phyloP scores from a whole-genome alignment of 129 eudicot species.

The Erigeron canadensis region DNA sequence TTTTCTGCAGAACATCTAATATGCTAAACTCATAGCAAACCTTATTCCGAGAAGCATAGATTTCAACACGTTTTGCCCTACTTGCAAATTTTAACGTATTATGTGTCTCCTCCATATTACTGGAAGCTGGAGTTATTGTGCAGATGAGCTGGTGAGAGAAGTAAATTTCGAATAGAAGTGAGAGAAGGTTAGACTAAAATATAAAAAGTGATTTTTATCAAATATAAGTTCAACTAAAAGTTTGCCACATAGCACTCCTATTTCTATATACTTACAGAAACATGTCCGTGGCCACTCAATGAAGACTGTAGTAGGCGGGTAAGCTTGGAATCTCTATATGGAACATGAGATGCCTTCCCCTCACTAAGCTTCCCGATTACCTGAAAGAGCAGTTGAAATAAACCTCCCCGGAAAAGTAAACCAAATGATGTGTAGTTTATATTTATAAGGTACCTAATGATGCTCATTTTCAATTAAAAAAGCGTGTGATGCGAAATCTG shows the following conservation, averaged over 20 bases:
- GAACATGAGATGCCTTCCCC: conserved; percentile 97
- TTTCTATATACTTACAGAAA: conserved; percentile 64
- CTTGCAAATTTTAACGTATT: conserved; percentile 94
- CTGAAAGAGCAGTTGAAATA: conserved; percentile 40
- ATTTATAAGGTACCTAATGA: neutral
- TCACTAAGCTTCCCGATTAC: conserved; percentile 97
- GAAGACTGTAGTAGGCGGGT: conserved; percentile 96
- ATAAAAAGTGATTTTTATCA: neutral
- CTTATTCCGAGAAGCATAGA: conserved; percentile 89
- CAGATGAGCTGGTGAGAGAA: conserved; percentile 75
- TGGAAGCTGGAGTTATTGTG: conserved; percentile 95
- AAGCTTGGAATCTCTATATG: conserved; percentile 96
- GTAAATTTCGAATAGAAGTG: conserved; percentile 5
- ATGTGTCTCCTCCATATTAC: conserved; percentile 98
- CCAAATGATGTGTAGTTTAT: neutral
- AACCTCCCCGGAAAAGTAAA: conserved; percentile 14
- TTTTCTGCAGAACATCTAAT: conserved; percentile 14
- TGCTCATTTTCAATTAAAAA: neutral
- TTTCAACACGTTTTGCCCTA: conserved; percentile 95
- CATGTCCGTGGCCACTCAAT: conserved; percentile 96
- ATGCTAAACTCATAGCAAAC: conserved; percentile 31
- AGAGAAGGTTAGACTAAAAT: neutral
- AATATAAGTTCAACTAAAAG: conserved; percentile 2
- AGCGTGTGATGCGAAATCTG: no score
- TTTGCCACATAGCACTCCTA: neutral